Conservation (phyloP, 345 rosid genomes). For the Capsella bursapastoris region DNA sequence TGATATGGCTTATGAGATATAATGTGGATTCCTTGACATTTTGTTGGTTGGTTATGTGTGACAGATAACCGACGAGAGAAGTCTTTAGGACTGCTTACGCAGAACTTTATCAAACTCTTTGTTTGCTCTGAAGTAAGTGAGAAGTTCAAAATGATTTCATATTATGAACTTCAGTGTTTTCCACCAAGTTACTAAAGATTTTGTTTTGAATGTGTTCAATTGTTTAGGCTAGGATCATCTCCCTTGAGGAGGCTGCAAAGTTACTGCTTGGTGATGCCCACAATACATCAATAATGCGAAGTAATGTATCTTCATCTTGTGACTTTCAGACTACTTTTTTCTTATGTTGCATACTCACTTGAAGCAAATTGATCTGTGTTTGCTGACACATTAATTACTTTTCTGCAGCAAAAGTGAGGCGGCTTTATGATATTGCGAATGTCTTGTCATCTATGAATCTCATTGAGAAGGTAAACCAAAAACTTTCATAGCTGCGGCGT, state of each 20-base stretch:
- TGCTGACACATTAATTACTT: constrained; percentile 3
- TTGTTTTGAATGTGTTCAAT: constrained; percentile 20
- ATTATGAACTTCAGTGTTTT: not conserved
- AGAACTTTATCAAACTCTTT: constrained; percentile 90
- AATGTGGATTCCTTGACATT: not conserved
- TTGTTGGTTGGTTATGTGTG: constrained; percentile 26
- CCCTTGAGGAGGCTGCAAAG: constrained; percentile 84
- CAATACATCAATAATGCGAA: constrained; percentile 75
- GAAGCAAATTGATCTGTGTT: not conserved
- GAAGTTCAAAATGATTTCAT: not conserved
- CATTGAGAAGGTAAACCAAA: constrained; percentile 76
- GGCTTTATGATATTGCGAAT: constrained; percentile 88
- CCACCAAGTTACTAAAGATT: constrained; percentile 17
- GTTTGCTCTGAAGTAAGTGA: constrained; percentile 73
- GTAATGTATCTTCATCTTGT: constrained; percentile 46
- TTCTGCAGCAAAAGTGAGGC: constrained; percentile 85
- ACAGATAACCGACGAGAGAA: constrained; percentile 84
- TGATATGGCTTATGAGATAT: not conserved
- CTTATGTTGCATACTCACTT: not conserved
- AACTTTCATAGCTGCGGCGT: not conserved
- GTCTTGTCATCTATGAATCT: constrained; percentile 86
- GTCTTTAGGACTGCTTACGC: constrained; percentile 84
- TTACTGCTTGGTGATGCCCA: constrained; percentile 79
- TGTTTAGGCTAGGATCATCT: constrained; percentile 64
- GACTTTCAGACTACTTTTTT: not conserved